Evolutionary conservation across 139 green algal genomes (phyloP).

Genomic region (Pleodorina starrii): DNA sequence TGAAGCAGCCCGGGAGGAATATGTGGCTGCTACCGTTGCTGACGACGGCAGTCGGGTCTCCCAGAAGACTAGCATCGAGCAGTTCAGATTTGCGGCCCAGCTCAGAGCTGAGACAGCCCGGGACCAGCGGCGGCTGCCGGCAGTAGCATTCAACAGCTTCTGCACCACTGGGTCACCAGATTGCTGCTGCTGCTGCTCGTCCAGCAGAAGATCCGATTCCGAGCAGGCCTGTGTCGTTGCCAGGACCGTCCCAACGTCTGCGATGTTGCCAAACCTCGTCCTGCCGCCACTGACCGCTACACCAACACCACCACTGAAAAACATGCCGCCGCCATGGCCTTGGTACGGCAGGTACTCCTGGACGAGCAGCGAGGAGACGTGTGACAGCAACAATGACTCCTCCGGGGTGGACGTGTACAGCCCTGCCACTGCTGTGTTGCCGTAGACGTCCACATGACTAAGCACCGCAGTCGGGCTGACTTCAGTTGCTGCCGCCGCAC

Average conservation of each 20-base stretch:
- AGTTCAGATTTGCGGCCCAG: neutral
- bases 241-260: neutral
- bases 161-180: too few species aligned
- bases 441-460: neutral
- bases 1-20: too few species aligned
- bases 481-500: too few species aligned
- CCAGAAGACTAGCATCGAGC: neutral
- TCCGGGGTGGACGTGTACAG: neutral
- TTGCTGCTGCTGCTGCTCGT: too few species aligned
- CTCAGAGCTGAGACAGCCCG: neutral
- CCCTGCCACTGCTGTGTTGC: neutral
- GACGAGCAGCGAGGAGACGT: neutral
- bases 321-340: neutral
- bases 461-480: neutral
- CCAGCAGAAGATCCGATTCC: neutral
- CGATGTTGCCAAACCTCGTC: neutral
- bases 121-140: too few species aligned
- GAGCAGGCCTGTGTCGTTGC: neutral
- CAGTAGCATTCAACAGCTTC: too few species aligned
- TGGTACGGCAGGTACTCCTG: neutral
- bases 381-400: too few species aligned
- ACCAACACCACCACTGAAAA: neutral
- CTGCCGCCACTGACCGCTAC: neutral
- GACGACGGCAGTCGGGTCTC: neutral
- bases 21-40: too few species aligned